These are phyloP conservation scores for Exophiala aquamarina DNA, from an alignment of 2,329 filamentous ascomycete species.

Conservation along the genomic window DNA sequence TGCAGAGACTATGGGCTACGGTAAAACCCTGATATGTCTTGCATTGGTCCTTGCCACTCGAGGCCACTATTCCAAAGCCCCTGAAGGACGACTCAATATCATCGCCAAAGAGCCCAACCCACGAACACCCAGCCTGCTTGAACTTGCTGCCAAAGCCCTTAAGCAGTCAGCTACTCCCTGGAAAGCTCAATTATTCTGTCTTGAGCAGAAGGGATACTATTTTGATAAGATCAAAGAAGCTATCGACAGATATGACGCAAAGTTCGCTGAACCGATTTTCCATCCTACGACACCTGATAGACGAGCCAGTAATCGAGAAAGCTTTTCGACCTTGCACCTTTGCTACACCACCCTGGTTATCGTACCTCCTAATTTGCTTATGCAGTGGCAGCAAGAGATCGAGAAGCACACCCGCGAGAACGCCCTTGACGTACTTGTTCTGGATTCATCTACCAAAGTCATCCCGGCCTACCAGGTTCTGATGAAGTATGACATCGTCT, in stretches of 20 bases:
- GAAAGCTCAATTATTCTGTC: slow-evolving; percentile 61
- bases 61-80: slow-evolving; percentile 64
- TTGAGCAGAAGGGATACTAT: slow-evolving; percentile 49
- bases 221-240: slow-evolving; percentile 56
- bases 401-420: slow-evolving; percentile 65
- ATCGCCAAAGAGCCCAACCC: slow-evolving; percentile 42
- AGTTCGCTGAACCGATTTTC: slow-evolving; percentile 57
- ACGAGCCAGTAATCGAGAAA: slow-evolving; percentile 33
- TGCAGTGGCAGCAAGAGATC: slow-evolving; percentile 83
- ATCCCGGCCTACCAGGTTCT: slow-evolving; percentile 63
- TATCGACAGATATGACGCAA: slow-evolving; percentile 58
- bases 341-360: slow-evolving; percentile 73
- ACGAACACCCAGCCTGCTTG: slow-evolving; percentile 62
- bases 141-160: slow-evolving; percentile 73
- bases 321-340: slow-evolving; percentile 52
- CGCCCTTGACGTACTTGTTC: slow-evolving; percentile 63
- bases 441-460: slow-evolving; percentile 53
- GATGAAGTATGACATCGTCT: slow-evolving; percentile 68
- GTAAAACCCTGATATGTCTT: slow-evolving; percentile 87
- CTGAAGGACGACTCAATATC: slow-evolving; percentile 57
- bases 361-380: slow-evolving; percentile 77
- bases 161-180: slow-evolving; percentile 70
- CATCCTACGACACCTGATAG: slow-evolving; percentile 36
- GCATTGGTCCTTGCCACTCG: slow-evolving; percentile 74
- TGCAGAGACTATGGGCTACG: slow-evolving; percentile 55